Base-by-base conservation (phyloP, 768 basidiomycete genomes). In the Kwoniella sp. region DNA sequence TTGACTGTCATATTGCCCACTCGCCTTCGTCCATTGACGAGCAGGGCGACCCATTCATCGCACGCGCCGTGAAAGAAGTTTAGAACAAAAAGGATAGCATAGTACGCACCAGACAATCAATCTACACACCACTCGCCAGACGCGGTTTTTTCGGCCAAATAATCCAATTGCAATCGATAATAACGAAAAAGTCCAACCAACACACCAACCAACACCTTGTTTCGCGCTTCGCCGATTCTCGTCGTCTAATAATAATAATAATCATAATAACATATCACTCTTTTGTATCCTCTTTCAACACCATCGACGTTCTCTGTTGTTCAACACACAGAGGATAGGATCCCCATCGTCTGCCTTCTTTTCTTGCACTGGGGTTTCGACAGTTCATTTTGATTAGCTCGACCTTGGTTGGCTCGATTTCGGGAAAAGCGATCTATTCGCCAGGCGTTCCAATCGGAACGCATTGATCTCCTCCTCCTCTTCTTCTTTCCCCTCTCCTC, bases 81-180 rank as follows among this genome's bases (percentile, higher is more conserved):
- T 34, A 34, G 5, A 45, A 20, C 8, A 45, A 45, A 20, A 17
- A 17, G 11, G 20, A 45, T n/a, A n/a, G n/a, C n/a, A n/a, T n/a
- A n/a, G n/a, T n/a, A n/a, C n/a, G n/a, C n/a, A n/a, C n/a, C n/a
- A n/a, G n/a, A n/a, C n/a, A n/a, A n/a, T n/a, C n/a, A n/a, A n/a
- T n/a, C n/a, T n/a, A 17, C 11, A 45, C 4, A 45, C 41, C 34
- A 37, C 9, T 3, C 41, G 5, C 15, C 9, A 8, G 41, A 45
- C 41, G 41, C 41, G 41, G 41, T 45, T 45, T 45, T 45, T 45
- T 45, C 41, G 41, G 41, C 41, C 41, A 45, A 45, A 45, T 45
- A 45, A 3, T 11, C 41, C 20, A 11, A 45, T 17, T 45, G 20
- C 41, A 9, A 45, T 9, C 41, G 20, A 3, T 45, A 45, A 45